phyloP scores from a whole-genome alignment of 2,329 filamentous ascomycete species.

The Diaporthe sp. region DNA sequence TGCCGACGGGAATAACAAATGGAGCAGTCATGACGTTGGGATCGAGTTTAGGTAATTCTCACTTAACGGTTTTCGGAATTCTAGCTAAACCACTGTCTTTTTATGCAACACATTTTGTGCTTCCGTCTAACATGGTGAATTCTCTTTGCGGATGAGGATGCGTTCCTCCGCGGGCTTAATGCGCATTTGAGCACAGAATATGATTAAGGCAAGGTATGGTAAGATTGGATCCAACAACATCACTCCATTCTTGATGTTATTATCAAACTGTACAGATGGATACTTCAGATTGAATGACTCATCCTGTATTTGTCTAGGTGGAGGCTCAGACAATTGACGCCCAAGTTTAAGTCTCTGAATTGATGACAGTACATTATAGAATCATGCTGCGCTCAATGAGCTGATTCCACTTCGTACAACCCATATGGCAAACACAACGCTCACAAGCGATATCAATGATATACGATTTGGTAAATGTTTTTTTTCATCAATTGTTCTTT shows the following conservation, averaged over 20 bases:
- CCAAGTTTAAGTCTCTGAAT: not conserved
- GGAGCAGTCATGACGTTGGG: not conserved
- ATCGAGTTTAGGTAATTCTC: not conserved
- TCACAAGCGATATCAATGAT: not conserved
- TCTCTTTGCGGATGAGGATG: not conserved
- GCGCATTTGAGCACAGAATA: not conserved
- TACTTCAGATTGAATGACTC: not conserved
- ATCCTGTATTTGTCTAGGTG: not conserved
- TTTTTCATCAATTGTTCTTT: not conserved
- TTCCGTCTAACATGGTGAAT: not conserved
- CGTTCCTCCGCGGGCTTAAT: not conserved
- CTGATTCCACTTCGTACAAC: not conserved
- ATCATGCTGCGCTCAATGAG: not conserved
- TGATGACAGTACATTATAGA: not conserved
- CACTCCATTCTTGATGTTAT: not conserved
- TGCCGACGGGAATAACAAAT: not conserved
- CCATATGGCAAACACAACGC: not conserved
- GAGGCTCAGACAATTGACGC: not conserved
- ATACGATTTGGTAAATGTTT: not conserved
- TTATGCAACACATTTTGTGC: too few species aligned
- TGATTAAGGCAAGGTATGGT: not conserved
- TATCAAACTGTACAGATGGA: not conserved
- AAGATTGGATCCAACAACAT: not conserved
- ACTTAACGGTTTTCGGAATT: not conserved
- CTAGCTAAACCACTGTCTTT: too few species aligned